A percentile compares a stretch with the other conserved stretches of the same genome.
These are phyloP conservation scores for Xylaria digitata DNA, from an alignment of 2,329 filamentous ascomycete species.

Conservation along the genomic window DNA sequence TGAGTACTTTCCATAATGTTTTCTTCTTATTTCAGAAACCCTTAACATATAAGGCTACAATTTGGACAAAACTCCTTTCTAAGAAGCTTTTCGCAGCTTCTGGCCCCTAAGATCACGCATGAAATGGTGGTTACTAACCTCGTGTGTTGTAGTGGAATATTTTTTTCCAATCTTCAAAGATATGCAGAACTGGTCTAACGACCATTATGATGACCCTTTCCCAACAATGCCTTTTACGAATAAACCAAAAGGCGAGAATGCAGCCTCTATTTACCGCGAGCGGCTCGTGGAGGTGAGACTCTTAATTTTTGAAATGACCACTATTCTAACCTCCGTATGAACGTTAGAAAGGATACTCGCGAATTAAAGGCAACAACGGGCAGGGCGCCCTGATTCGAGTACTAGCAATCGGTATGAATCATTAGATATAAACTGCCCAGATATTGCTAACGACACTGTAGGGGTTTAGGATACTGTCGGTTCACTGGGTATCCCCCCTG, in stretches of 20 bases:
- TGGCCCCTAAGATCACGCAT: too few species aligned
- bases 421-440: neutral
- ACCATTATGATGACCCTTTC: slow-evolving; percentile 60
- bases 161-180: slow-evolving; percentile 69
- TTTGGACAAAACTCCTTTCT: too few species aligned
- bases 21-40: too few species aligned
- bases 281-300: slow-evolving; percentile 55
- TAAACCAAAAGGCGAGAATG: slow-evolving; percentile 60
- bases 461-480: slow-evolving; percentile 66
- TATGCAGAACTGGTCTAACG: slow-evolving; percentile 64
- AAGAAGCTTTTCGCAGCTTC: too few species aligned
- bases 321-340: slow-evolving; percentile 22
- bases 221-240: slow-evolving; percentile 59
- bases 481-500: slow-evolving; percentile 53
- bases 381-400: slow-evolving; percentile 59
- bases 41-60: too few species aligned
- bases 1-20: neutral
- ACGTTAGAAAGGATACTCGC: slow-evolving; percentile 52
- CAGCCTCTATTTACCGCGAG: slow-evolving; percentile 57
- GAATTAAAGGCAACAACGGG: slow-evolving; percentile 54
- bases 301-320: neutral
- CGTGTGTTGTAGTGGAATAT: slow-evolving; percentile 53
- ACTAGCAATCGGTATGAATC: slow-evolving; percentile 55
- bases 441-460: slow-evolving; percentile 35
- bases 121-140: too few species aligned